These are phyloP conservation scores for Populus hybrid DNA, from an alignment of 441 rosid species.

Conservation along the genomic window DNA sequence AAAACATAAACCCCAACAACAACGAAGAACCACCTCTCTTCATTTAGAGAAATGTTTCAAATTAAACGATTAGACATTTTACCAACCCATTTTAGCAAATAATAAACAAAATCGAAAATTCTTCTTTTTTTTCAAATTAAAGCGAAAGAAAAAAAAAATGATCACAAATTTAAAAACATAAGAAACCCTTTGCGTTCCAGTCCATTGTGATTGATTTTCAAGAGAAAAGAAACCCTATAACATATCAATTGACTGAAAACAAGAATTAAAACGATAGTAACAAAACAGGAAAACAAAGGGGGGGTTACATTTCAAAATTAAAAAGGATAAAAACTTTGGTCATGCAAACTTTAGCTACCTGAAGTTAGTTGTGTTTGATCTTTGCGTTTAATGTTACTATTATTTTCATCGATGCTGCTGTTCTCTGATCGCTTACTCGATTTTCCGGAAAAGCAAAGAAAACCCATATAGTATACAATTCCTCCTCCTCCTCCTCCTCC, in stretches of 20 bases:
- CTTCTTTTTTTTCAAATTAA: background rate
- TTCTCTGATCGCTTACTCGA: constrained; percentile 37
- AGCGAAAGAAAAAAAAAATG: background rate
- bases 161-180: background rate
- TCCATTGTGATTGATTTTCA: background rate
- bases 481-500: background rate
- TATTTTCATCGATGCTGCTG: background rate
- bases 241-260: background rate
- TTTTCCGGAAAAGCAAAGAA: constrained; percentile 45
- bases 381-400: constrained; percentile 20
- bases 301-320: background rate
- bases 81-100: background rate
- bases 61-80: too few species aligned
- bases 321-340: constrained; percentile 5
- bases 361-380: constrained; percentile 34
- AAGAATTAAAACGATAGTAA: background rate
- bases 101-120: background rate
- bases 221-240: background rate
- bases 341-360: constrained; percentile 28
- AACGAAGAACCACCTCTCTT: background rate
- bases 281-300: background rate
- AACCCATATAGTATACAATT: constrained; percentile 35
- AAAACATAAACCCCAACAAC: constrained; percentile 10
- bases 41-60: background rate
- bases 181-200: background rate